Percentiles rank a stretch among this genome's conserved stretches.
These are phyloP conservation scores for Cytospora leucostoma DNA, from an alignment of 2,329 filamentous ascomycete species.

Conservation along the genomic window DNA sequence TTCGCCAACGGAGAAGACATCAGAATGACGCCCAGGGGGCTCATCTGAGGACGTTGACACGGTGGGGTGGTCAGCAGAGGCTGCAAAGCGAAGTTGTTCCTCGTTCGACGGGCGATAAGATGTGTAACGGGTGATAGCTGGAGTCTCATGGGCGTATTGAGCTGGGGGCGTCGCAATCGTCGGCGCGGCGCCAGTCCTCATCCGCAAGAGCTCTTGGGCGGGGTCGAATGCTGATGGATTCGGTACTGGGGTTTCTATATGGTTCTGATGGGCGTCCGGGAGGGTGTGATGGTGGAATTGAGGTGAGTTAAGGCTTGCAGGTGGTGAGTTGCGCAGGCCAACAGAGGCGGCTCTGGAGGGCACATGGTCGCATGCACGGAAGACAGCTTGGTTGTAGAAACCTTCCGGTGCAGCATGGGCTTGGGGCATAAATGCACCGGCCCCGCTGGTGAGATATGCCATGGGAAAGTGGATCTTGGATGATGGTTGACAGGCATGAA, in stretches of 20 bases:
- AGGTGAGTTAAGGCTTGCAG: slow-evolving; percentile 3
- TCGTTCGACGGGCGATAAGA: slow-evolving; percentile 1
- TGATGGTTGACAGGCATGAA: slow-evolving; percentile 11
- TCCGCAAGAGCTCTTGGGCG: slow-evolving; percentile 25
- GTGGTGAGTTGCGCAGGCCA: slow-evolving; percentile 7
- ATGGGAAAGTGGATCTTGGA: slow-evolving; percentile 16
- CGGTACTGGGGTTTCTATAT: background rate
- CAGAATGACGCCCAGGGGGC: slow-evolving; percentile 18
- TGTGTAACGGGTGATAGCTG: slow-evolving; percentile 6
- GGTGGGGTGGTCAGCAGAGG: slow-evolving; percentile 9
- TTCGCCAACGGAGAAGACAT: slow-evolving; percentile 21
- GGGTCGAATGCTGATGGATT: slow-evolving; percentile 21
- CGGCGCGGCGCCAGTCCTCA: slow-evolving; percentile 24
- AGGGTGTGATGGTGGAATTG: background rate
- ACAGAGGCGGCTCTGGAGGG: slow-evolving; percentile 13
- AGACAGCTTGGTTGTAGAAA: slow-evolving; percentile 24
- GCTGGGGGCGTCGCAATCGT: slow-evolving; percentile 20
- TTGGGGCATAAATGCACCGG: slow-evolving; percentile 15
- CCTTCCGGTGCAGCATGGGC: slow-evolving; percentile 8
- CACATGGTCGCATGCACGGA: slow-evolving; percentile 20
- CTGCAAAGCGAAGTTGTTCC: background rate
- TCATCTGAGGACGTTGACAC: slow-evolving; percentile 26
- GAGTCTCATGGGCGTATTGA: slow-evolving; percentile 11
- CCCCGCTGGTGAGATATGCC: slow-evolving; percentile 23
- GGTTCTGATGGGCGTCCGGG: background rate